Evolutionary conservation across 305 asterid species (phyloP).

Genomic region (Galium porrigens): DNA sequence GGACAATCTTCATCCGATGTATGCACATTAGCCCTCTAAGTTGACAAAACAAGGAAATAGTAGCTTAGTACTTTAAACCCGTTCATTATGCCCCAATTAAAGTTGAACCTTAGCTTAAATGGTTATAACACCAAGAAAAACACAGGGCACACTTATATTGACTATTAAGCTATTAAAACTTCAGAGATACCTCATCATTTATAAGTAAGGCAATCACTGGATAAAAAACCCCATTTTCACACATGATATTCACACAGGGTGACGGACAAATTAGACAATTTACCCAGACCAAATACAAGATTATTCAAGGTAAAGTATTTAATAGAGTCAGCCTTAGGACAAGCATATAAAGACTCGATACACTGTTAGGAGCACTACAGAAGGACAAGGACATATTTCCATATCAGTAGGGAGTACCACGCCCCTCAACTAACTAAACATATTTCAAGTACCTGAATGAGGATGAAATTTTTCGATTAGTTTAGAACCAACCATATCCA

Average conservation of each 20-base stretch:
- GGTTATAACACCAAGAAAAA: background rate
- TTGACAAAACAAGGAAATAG: slow-evolving; percentile 19
- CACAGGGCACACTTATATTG: background rate
- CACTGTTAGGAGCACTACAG: background rate
- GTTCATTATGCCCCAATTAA: slow-evolving; percentile 7
- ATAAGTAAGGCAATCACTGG: background rate
- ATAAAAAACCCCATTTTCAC: background rate
- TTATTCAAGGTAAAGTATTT: background rate
- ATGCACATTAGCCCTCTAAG: slow-evolving; percentile 91
- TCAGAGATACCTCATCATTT: background rate
- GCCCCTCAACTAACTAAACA: background rate
- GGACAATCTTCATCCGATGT: slow-evolving; percentile 94
- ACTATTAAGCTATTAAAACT: background rate
- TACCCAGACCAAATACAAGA: background rate
- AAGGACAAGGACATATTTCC: background rate
- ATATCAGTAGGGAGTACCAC: background rate
- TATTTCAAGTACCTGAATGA: background rate
- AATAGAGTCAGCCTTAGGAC: background rate
- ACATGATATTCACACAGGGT: too few species aligned
- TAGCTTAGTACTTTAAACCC: slow-evolving; percentile 4
- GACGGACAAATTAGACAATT: background rate
- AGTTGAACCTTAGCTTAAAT: background rate
- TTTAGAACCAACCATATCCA: background rate
- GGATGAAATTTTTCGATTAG: background rate
- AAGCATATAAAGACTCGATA: background rate